phyloP scores from a whole-genome alignment of 2,329 filamentous ascomycete species.

The Talaromyces sp. region DNA sequence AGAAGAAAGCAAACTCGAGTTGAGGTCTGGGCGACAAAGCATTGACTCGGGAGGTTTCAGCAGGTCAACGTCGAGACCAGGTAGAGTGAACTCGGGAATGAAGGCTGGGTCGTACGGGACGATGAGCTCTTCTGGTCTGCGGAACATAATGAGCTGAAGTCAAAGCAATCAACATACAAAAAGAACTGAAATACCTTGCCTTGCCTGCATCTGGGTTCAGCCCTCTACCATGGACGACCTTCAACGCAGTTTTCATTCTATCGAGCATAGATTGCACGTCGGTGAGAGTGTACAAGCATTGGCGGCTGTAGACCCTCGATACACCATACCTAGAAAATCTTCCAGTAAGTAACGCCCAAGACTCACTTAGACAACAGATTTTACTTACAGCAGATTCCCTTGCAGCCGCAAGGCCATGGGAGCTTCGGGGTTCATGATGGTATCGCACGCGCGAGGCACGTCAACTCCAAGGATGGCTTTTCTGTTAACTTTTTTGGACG shows the following conservation, averaged over 20 bases:
- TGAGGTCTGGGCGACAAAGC: constrained; percentile 3
- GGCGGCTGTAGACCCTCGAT: constrained; percentile 77
- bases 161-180: background rate
- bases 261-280: constrained; percentile 73
- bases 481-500: constrained; percentile 67
- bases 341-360: background rate
- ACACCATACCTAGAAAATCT: constrained; percentile 60
- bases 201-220: constrained; percentile 68
- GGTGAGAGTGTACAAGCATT: constrained; percentile 77
- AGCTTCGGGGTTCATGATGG: constrained; percentile 77
- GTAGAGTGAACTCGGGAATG: constrained; percentile 59
- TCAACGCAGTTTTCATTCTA: constrained; percentile 65
- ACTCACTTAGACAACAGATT: background rate
- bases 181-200: constrained; percentile 54
- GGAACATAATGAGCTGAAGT: background rate
- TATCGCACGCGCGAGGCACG: constrained; percentile 77
- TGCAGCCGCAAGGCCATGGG: constrained; percentile 88
- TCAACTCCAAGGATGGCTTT: constrained; percentile 88
- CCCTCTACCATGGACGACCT: constrained; percentile 51
- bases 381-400: constrained; percentile 69
- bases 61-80: constrained; percentile 54
- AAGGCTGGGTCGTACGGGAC: constrained; percentile 81
- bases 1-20: constrained; percentile 27
- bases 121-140: constrained; percentile 68
- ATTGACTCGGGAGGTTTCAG: constrained; percentile 17